Evolutionary conservation across 345 rosid genomes (phyloP), one percentile per base, ranked within the genome.

Genomic region (Lepidium didymum): DNA sequence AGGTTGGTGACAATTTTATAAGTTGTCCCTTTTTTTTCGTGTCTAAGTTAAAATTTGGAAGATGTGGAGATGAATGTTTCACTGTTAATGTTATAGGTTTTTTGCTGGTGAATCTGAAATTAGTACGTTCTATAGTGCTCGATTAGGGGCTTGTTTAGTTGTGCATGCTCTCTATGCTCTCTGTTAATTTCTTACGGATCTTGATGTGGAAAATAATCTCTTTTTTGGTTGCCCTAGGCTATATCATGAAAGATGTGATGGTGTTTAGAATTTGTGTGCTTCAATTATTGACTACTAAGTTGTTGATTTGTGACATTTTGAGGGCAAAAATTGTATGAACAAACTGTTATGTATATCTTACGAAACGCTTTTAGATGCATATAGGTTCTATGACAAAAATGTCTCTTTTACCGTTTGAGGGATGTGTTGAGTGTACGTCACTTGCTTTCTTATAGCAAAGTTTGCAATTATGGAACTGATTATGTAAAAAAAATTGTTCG

Each of bases 1-100:
- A 61, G 77, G 68, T 67, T 51, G n/a, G 68, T 67, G 10, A 9
- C 2, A 51, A 52, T 58, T 10, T 55, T 0, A 64, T 47, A 63
- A 37, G 29, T 56, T 46, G n/a, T 12, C 9, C 16, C 7, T n/a
- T 52, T 18, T 11, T 10, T 1, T 46, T 25, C 3, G 16, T 37
- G 33, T 33, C 27, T 15, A 25, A 31, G 15, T 27, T 59, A 52
- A n/a, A 34, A 62, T 62, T 37, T 43, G 29, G 62, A 61, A 50
- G n/a, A 21, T 43, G 10, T 19, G 7, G 2, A 13, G 7, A 50
- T 33, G 61, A 50, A 34, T 13, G 23, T 15, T 47, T 29, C 18
- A 44, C 35, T 27, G 14, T 15, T 15, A 23, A 8, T 27, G 7
- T 29, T 29, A 19, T 7, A 33, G 11, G 2, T n/a, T 65, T 45